Evolutionary conservation across 2,329 filamentous ascomycete species (phyloP), one percentile per base, ranked within the genome.

Genomic region (Neonectria hederae): DNA sequence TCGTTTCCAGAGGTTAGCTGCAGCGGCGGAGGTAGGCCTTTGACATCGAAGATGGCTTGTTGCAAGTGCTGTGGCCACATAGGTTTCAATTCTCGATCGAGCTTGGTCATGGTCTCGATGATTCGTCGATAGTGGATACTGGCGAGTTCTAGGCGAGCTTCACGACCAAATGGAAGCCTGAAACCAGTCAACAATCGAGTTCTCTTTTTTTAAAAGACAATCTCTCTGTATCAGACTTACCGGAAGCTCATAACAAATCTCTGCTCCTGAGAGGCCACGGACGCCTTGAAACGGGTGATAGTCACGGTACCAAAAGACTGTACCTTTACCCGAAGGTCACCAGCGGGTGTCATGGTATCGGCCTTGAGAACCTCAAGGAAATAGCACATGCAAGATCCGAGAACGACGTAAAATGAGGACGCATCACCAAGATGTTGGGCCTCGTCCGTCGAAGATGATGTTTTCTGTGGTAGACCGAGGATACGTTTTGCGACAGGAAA

Each of bases 51-150:
- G 4, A 87, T 82, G 43, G 79, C 78, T 38, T 83, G 82, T 66
- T 87, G 86, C 75, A 86, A 82, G 40, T 84, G 78, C 56, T 86
- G 82, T 10, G 86, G 86, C 86, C 86, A 88, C 62, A 84, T 84
- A 0, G 86, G 86, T 71, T 87, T 87, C 48, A 88, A 75, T 59
- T 83, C 84, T 40, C 85, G 83, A 69, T 88, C 86, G 28, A 82
- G 82, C 59, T 83, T 85, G 60, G 84, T 84, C 32, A 88, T 77
- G 2, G 82, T 84, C 55, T 84, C 82, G 49, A 87, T 83, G 49
- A 88, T 85, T 42, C 81, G 83, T 30, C 84, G 81, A 69, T 86
- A 86, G 69, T 85, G 82, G 26, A 83, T 79, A 68, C 86, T 88
- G 11, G 86, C 83, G 21, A 88, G 79, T 59, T 87, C 83, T 4